Base-by-base conservation (phyloP, 1,284 basidiomycete species). In the Ceratobasidium theobromae region DNA sequence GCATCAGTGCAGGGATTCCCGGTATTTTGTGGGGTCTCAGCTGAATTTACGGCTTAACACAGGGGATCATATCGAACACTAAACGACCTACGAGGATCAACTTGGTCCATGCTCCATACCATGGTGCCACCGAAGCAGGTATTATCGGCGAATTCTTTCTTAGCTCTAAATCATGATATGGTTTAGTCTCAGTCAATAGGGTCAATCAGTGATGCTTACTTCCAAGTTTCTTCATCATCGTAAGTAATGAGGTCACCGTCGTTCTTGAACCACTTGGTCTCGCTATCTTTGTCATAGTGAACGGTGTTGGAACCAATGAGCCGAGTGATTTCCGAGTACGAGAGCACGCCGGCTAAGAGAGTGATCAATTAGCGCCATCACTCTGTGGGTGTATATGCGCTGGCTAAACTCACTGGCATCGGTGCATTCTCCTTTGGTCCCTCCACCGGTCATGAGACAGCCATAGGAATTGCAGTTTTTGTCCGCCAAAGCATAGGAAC, bases 181-280 rank as follows among this genome's bases (percentile, higher is more conserved):
- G 9, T n/a, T 12, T n/a, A n/a, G 3, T 23, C 45, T 43, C 25
- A 30, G 38, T 33, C 25, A 11, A 16, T 28, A 21, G 3, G 8
- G 6, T 16, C 16, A 6, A 38, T 38, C 11, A 18, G 5, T 4
- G 23, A 16, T 28, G 30, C 53, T 43, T 43, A 55, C 53, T 35
- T 40, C 53, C 53, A 55, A 43, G 53, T 55, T 28, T 55, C 53
- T 27, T 55, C 45, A 25, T 55, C 53, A 25, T n/a, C n/a, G n/a
- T n/a, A n/a, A n/a, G n/a, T n/a, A n/a, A n/a, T n/a, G n/a, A n/a
- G n/a, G n/a, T n/a, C 53, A 23, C 53, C 53, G 16, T 25, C 53
- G 53, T 45, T 55, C 53, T 55, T 55, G 53, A 55, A 55, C 53
- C 53, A 55, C n/a, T 55, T 55, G 21, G 53, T 55, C 27, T 55